Conservation (phyloP, 176 grass and related monocot genomes). For the Carex parvula region DNA sequence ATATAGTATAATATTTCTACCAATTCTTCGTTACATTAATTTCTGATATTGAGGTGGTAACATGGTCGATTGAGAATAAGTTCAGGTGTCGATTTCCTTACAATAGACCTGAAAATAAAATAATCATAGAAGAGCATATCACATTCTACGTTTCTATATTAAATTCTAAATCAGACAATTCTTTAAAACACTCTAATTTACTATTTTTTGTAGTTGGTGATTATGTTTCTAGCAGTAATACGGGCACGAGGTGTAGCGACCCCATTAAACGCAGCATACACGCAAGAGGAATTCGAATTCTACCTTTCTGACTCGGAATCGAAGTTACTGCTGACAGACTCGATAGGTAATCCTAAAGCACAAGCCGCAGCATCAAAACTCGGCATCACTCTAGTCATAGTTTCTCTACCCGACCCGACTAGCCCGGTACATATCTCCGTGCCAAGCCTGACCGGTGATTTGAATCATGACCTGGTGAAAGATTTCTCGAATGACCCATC, state of each 20-base stretch:
- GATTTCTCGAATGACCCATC: constrained; percentile 30
- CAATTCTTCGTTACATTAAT: not conserved
- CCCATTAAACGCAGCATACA: constrained; percentile 78
- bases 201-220: constrained; percentile 44
- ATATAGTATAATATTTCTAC: not conserved
- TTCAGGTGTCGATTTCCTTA: not conserved
- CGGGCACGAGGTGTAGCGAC: constrained; percentile 60
- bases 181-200: not conserved
- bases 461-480: not conserved
- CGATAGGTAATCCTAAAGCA: constrained; percentile 55
- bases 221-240: constrained; percentile 72
- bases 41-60: not conserved
- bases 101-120: not conserved
- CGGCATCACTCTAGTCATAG: constrained; percentile 34
- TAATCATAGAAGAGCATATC: not conserved
- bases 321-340: constrained; percentile 50
- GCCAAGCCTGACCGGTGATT: not conserved
- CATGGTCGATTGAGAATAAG: not conserved
- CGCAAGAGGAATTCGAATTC: constrained; percentile 83
- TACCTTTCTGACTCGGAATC: constrained; percentile 77
- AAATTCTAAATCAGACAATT: not conserved
- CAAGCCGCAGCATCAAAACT: constrained; percentile 50
- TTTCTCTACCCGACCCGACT: constrained; percentile 28
- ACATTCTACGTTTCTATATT: not conserved
- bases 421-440: constrained; percentile 31